Evolutionary conservation across 208 protist species (phyloP).

Genomic region (Trypanosoma scelopori): DNA sequence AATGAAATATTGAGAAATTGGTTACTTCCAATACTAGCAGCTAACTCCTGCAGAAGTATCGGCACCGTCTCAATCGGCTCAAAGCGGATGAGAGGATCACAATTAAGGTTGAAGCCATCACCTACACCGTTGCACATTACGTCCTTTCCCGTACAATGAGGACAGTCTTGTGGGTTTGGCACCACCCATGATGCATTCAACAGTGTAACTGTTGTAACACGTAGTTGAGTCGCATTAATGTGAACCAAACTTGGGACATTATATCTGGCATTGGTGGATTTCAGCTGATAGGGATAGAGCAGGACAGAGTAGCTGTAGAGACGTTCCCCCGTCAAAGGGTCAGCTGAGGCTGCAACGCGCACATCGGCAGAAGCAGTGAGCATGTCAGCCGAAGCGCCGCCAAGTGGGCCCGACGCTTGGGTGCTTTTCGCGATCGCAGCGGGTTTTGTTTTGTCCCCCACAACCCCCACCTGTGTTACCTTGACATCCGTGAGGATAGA

Average conservation of each 20-base stretch:
- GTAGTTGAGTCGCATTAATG: constrained; percentile 32
- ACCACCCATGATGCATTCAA: constrained; percentile 62
- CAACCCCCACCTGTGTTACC: background rate
- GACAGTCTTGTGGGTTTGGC: constrained; percentile 58
- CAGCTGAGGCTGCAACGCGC: constrained; percentile 45
- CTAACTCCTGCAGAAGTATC: background rate
- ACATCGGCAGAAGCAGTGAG: constrained; percentile 42
- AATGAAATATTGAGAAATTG: constrained; percentile 46
- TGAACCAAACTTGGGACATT: constrained; percentile 28
- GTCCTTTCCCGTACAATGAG: constrained; percentile 65
- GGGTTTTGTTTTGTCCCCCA: background rate
- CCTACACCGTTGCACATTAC: constrained; percentile 54
- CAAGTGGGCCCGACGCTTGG: background rate
- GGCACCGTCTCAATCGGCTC: constrained; percentile 16
- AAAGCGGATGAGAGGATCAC: constrained; percentile 59
- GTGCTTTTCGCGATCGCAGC: background rate
- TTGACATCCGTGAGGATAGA: constrained; percentile 49
- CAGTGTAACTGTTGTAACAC: constrained; percentile 34
- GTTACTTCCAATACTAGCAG: background rate
- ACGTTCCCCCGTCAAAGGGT: constrained; percentile 56
- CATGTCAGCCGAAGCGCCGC: background rate
- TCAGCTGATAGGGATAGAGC: constrained; percentile 59
- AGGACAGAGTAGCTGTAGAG: constrained; percentile 71
- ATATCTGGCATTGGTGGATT: constrained; percentile 25
- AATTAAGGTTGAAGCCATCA: constrained; percentile 41